Base-by-base conservation (phyloP, 2,329 filamentous ascomycete genomes). In the Aspergillus texensis region DNA sequence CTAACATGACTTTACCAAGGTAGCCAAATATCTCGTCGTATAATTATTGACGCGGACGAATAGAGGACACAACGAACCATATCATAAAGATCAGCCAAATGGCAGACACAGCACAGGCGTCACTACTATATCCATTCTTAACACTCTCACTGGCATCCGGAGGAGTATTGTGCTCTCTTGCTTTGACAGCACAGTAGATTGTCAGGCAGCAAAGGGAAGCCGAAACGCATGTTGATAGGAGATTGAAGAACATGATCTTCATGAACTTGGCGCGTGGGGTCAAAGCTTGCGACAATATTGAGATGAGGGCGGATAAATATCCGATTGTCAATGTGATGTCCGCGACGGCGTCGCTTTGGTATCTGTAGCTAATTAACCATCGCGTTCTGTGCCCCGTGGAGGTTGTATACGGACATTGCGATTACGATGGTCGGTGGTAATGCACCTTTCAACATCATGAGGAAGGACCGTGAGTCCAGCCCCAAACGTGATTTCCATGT, bases 1-100 rank as follows among this genome's bases (percentile, higher is more conserved):
- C 43, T 11, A 12, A 11, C 32, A 34, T 3, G 10, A 4, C 32
- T 11, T 34, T 10, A 6, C 11, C 14, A 36, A 28, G 16, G 19
- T 36, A n/a, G 46, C 16, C 8, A n/a, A 41, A 41, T n/a, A 3
- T 3, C 39, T 41, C 39, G 16, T 41, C 39, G 4, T 16, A 10
- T 41, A 3, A n/a, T n/a, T n/a, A 3, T 14, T 41, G 12, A 14
- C 9, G 8, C 19, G 6, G 1, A 41, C 9, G 39, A n/a, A 14
- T n/a, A 19, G 16, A 10, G 32, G 43, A 5, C 6, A 34, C 10
- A 21, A 59, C 65, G 34, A 57, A 72, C 81, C 88, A 93, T 57
- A 91, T 89, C 74, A 87, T 86, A 64, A 86, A 83, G 70, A 92
- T 88, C 1, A 93, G 80, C 88, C 89, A 93, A 2, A 92, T 79